A percentile compares a stretch with the other conserved stretches of the same genome.
Conservation (phyloP, 768 basidiomycete genomes). For the Galerina sulciceps region DNA sequence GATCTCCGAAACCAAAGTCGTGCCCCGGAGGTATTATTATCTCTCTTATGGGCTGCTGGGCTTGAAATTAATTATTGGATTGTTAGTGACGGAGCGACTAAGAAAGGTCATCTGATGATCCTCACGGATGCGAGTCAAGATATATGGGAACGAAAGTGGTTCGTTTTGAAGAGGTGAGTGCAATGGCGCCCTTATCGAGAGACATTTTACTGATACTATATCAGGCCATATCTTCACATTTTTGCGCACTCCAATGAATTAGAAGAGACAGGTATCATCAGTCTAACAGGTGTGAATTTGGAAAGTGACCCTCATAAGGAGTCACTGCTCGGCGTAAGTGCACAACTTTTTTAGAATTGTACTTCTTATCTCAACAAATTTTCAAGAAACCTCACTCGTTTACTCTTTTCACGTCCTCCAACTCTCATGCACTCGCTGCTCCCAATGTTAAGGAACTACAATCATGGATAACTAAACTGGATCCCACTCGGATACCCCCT, state of each 20-base stretch:
- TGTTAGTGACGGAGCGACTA: constrained; percentile 77
- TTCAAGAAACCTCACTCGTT: constrained; percentile 82
- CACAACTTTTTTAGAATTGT: neutral
- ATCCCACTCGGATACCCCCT: constrained; percentile 70
- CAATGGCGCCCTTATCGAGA: constrained; percentile 2
- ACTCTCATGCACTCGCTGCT: constrained; percentile 89
- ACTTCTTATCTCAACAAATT: constrained; percentile 6
- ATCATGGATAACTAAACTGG: constrained; percentile 84
- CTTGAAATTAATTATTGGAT: neutral
- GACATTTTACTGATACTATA: constrained; percentile 10
- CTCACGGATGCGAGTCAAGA: constrained; percentile 81
- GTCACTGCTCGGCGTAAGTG: constrained; percentile 79
- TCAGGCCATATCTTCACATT: constrained; percentile 87
- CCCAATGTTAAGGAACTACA: constrained; percentile 81
- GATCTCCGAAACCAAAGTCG: constrained; percentile 71
- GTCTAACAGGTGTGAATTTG: constrained; percentile 82
- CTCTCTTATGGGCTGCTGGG: neutral
- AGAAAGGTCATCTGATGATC: constrained; percentile 83
- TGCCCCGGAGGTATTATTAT: constrained; percentile 67
- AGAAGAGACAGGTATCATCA: constrained; percentile 84
- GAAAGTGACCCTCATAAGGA: constrained; percentile 89
- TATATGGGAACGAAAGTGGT: constrained; percentile 84
- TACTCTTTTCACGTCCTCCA: constrained; percentile 89
- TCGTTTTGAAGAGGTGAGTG: constrained; percentile 80
- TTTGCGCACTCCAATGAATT: constrained; percentile 85